These are phyloP conservation scores for Blastocrithidia nonstop DNA, from an alignment of 208 protist species.

Conservation along the genomic window DNA sequence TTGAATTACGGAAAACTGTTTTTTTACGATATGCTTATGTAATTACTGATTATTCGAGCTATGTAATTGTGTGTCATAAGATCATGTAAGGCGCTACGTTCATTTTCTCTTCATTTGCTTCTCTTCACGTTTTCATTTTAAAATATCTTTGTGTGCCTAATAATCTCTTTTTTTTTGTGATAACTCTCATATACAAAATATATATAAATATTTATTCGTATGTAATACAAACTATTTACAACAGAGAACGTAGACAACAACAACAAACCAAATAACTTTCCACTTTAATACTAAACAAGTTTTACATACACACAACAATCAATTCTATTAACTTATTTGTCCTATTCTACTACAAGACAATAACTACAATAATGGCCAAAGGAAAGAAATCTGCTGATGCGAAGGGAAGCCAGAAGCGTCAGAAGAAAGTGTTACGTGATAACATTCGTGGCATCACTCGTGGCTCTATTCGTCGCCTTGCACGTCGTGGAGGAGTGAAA, in stretches of 20 bases:
- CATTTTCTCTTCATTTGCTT: constrained; percentile 1
- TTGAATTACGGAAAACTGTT: constrained; percentile 1
- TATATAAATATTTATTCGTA: neutral
- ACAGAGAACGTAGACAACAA: neutral
- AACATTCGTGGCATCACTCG: too few relatives aligned
- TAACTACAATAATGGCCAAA: constrained; percentile 5
- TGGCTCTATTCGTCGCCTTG: too few relatives aligned
- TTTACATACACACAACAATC: too few relatives aligned
- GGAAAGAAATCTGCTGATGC: too few relatives aligned
- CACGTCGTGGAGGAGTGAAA: too few relatives aligned
- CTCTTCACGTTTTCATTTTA: neutral
- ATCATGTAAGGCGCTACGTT: neutral
- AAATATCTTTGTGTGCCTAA: neutral
- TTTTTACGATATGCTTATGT: neutral
- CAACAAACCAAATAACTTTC: constrained; percentile 1
- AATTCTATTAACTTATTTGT: too few relatives aligned
- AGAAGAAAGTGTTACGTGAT: too few relatives aligned
- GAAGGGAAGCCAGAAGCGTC: too few relatives aligned
- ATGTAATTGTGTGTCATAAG: neutral
- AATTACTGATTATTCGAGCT: neutral
- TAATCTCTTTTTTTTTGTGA: constrained; percentile 3
- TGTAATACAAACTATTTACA: too few relatives aligned
- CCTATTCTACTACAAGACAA: neutral
- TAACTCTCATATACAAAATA: constrained; percentile 1
- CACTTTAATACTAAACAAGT: too few relatives aligned